A percentile compares a stretch with the other conserved stretches of the same genome.
Evolutionary conservation across 148 eudicot species (phyloP).

Genomic region (Rhododendron ferrugineum): DNA sequence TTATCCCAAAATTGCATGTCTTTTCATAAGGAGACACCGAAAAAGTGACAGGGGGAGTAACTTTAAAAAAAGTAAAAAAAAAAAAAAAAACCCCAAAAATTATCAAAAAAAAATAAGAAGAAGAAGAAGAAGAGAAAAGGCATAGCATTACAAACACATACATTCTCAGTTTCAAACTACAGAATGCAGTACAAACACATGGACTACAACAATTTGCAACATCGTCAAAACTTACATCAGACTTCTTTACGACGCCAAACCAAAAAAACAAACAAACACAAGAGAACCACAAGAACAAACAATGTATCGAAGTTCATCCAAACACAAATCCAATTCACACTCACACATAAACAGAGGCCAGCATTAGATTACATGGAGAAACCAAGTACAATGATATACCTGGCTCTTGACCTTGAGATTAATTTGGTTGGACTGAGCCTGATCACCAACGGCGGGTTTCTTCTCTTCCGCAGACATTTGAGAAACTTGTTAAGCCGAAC

Average conservation of each 20-base stretch:
- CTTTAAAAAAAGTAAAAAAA: too few species aligned
- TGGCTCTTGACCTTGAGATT: slow-evolving; percentile 1
- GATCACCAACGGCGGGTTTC: not conserved
- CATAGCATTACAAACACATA: not conserved
- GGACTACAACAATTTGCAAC: not conserved
- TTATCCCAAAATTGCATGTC: not conserved
- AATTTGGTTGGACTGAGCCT: not conserved
- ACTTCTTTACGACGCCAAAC: not conserved
- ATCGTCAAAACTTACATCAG: not conserved
- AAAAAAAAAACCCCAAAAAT: not conserved
- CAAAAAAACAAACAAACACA: not conserved
- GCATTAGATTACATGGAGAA: not conserved
- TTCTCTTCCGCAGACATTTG: not conserved
- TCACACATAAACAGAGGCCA: not conserved
- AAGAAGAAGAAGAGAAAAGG: not conserved
- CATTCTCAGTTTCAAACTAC: not conserved
- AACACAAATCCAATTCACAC: not conserved
- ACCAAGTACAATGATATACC: not conserved
- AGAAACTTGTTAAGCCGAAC: not conserved
- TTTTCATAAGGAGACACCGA: not conserved
- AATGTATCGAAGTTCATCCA: not conserved
- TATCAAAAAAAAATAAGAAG: too few species aligned
- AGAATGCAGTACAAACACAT: not conserved
- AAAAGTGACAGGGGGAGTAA: not conserved
- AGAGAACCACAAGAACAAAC: not conserved